phyloP scores from a whole-genome alignment of 2,329 filamentous ascomycete genomes.

The Diaporthe ampelina region DNA sequence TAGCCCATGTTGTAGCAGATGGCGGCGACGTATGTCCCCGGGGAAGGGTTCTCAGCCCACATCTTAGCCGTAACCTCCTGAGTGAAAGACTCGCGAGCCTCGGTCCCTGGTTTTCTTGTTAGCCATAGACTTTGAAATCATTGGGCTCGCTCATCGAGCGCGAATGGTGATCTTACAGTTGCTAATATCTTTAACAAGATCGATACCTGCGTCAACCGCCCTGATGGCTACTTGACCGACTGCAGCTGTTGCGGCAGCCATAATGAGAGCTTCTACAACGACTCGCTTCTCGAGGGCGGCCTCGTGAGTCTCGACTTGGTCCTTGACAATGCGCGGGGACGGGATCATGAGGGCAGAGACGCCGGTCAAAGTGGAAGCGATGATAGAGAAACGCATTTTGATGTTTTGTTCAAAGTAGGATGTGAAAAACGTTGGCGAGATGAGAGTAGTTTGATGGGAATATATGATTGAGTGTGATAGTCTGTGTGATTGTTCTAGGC shows the following conservation, averaged over 20 bases:
- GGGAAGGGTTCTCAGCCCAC: slow-evolving; percentile 8
- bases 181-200: slow-evolving; percentile 9
- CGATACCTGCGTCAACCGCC: not conserved
- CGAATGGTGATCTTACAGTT: not conserved
- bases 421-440: no score
- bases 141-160: not conserved
- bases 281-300: slow-evolving; percentile 1
- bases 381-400: slow-evolving; percentile 16
- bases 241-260: not conserved
- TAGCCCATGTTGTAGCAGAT: slow-evolving; percentile 27
- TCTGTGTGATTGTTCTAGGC: not conserved
- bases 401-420: not conserved
- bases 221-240: not conserved
- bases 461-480: not conserved
- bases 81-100: slow-evolving; percentile 7
- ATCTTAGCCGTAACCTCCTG: slow-evolving; percentile 9
- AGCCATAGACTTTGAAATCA: not conserved
- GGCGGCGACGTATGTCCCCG: not conserved
- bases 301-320: not conserved
- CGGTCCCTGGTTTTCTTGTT: not conserved
- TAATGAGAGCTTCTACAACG: slow-evolving; percentile 4
- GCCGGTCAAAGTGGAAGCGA: not conserved
- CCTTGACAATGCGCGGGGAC: not conserved
- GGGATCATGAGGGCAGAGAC: slow-evolving; percentile 5
- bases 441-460: not conserved